Conservation (phyloP, 805 yeast genomes). For the Ogataea ganodermae region DNA sequence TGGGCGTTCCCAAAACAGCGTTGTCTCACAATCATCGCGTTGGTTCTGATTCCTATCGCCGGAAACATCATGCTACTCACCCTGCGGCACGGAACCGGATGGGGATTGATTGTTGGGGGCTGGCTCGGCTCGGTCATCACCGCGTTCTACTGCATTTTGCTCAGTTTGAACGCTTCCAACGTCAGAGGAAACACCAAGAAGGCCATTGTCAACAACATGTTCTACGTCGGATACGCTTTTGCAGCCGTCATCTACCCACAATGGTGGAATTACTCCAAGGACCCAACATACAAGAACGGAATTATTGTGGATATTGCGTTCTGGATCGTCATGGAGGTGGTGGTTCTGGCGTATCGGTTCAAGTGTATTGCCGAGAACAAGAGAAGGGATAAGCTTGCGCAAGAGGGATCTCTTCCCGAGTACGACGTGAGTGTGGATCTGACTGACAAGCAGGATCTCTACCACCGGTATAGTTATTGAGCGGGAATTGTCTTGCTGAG, state of each 20-base stretch:
- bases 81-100: constrained; percentile 19
- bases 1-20: constrained; percentile 28
- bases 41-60: constrained; percentile 26
- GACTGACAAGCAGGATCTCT: constrained; percentile 31
- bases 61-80: constrained; percentile 25
- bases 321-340: constrained; percentile 29
- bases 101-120: constrained; percentile 26
- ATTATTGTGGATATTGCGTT: constrained; percentile 53
- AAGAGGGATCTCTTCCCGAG: constrained; percentile 19
- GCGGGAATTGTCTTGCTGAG: too few species aligned
- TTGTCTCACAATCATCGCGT: constrained; percentile 18
- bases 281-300: constrained; percentile 60
- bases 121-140: constrained; percentile 27
- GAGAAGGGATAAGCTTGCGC: constrained; percentile 22
- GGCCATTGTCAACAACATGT: constrained; percentile 55
- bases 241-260: constrained; percentile 73
- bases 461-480: constrained; percentile 29
- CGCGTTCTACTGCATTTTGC: constrained; percentile 19
- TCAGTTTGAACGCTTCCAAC: constrained; percentile 36
- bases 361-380: constrained; percentile 29
- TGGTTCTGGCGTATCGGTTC: constrained; percentile 30
- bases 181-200: constrained; percentile 72
- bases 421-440: constrained; percentile 27
- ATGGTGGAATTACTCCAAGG: constrained; percentile 55
- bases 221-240: constrained; percentile 60